Base-by-base conservation (phyloP, 371 early-diverging fungal genomes). In the Lichtheimia ramosa region DNA sequence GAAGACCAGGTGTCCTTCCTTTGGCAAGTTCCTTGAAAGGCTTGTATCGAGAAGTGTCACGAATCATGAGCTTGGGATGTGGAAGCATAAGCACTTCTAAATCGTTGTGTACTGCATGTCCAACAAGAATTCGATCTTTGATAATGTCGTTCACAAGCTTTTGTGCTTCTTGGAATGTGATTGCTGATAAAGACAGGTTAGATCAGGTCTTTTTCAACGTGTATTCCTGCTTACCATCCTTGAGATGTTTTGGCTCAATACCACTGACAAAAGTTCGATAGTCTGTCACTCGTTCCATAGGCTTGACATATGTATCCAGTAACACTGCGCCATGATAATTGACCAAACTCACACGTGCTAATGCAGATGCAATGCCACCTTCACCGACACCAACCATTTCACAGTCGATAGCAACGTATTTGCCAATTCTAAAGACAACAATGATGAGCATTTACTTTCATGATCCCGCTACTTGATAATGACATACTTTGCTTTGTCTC, bases 381-480 rank as follows among this genome's bases (percentile, higher is more conserved):
- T 83, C 81, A 1, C 97, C 97, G n/a, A 92, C 92, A 28, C 97
- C 98, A 49, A 98, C 98, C 98, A 97, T 98, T 73, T 98, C 98
- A 74, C 99, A 98, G 86, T 98, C 99, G 23, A 98, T 91, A 8
- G 94, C 97, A 3, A 98, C 70, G 65, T 81, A 95, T 65, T 91
- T 91, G 41, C 93, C 94, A n/a, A 82, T 62, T 59, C 82, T 85
- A 50, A 1, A 56, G 25, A 10, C 5, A 48, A 51, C 7, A 15
- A 54, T 24, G 23, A 52, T 14, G 23, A 13, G 24, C 21, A 14
- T 18, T 24, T 25, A 43, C 53, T 48, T 43, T 16, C 13, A n/a
- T n/a, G 51, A 56, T 20, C 40, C 25, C n/a, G 3, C 18, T 21
- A 16, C 20, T 41, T 10, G 34, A 51, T n/a, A 5, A 40, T 39